Evolutionary conservation across 2,329 filamentous ascomycete species (phyloP).

Genomic region (Neonectria coccinea): DNA sequence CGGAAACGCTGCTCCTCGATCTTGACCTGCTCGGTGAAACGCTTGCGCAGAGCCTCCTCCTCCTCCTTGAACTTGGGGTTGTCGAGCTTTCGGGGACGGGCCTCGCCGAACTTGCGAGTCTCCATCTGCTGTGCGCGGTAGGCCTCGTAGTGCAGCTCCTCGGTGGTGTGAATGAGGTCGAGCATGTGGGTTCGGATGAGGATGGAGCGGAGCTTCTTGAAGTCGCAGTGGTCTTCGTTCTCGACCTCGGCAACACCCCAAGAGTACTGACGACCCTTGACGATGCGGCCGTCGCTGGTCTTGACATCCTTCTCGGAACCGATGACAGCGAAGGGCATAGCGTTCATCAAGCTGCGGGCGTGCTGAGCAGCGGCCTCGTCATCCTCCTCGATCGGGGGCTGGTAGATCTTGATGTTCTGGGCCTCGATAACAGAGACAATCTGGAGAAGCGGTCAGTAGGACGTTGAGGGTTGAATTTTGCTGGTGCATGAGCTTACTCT

Average conservation of each 20-base stretch:
- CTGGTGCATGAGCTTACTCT: constrained; percentile 71
- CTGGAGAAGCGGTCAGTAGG: constrained; percentile 58
- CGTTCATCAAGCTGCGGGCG: constrained; percentile 91
- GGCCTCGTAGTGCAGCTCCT: constrained; percentile 99
- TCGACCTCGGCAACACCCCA: constrained; percentile 99
- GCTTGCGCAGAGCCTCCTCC: constrained; percentile 97
- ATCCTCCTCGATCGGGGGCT: constrained; percentile 96
- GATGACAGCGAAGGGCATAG: constrained; percentile 99
- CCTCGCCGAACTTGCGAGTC: constrained; percentile 99
- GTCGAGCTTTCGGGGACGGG: constrained; percentile 95
- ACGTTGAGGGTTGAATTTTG: neutral
- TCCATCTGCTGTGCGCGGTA: constrained; percentile 99
- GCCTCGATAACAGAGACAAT: constrained; percentile 96
- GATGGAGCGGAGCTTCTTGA: constrained; percentile 99
- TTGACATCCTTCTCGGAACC: constrained; percentile 99
- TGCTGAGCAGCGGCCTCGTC: constrained; percentile 96
- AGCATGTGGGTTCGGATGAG: constrained; percentile 99
- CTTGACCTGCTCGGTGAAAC: constrained; percentile 99
- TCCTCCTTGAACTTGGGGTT: constrained; percentile 99
- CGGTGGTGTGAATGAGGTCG: constrained; percentile 98
- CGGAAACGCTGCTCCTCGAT: constrained; percentile 99
- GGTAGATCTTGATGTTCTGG: constrained; percentile 99
- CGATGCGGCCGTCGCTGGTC: constrained; percentile 93
- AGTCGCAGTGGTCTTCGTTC: constrained; percentile 99
- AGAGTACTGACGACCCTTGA: constrained; percentile 98